Evolutionary conservation across 768 basidiomycete genomes (phyloP).

Genomic region (Kwoniella sp.): DNA sequence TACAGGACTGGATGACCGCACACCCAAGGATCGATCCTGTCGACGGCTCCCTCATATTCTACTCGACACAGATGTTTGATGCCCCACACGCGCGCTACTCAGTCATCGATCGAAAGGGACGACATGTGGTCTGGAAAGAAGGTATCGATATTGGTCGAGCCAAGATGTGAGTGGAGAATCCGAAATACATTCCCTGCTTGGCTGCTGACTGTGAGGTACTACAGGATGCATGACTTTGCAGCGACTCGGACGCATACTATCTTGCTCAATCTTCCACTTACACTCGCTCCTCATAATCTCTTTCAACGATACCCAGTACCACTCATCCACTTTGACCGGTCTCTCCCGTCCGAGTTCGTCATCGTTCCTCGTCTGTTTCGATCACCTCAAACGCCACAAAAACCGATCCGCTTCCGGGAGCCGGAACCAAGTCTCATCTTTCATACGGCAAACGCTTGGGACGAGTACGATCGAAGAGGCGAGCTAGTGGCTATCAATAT

Average conservation of each 20-base stretch:
- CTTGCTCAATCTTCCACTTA: slow-evolving; percentile 58
- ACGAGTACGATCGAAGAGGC: slow-evolving; percentile 41
- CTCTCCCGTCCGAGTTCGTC: slow-evolving; percentile 55
- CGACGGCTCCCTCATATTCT: slow-evolving; percentile 51
- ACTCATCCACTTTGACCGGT: slow-evolving; percentile 55
- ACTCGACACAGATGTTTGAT: slow-evolving; percentile 54
- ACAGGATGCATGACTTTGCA: slow-evolving; percentile 59
- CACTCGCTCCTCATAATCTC: slow-evolving; percentile 56
- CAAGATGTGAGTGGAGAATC: slow-evolving; percentile 46
- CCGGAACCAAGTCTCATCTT: slow-evolving; percentile 57
- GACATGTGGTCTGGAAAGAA: slow-evolving; percentile 51
- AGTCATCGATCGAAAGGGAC: slow-evolving; percentile 49
- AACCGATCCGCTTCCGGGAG: slow-evolving; percentile 51
- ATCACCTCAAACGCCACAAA: slow-evolving; percentile 27
- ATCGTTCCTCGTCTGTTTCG: slow-evolving; percentile 53
- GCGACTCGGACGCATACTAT: slow-evolving; percentile 56
- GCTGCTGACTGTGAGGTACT: slow-evolving; percentile 4
- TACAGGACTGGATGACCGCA: slow-evolving; percentile 74
- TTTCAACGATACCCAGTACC: slow-evolving; percentile 49
- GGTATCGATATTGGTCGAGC: slow-evolving; percentile 50
- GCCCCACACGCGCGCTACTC: slow-evolving; percentile 49
- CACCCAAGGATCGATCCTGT: slow-evolving; percentile 74
- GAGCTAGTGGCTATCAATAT: slow-evolving; percentile 50
- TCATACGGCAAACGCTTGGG: slow-evolving; percentile 58
- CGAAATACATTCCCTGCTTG: background rate